Base-by-base conservation (phyloP, 495 filamentous ascomycete genomes). In the Penicillium waksmanii region DNA sequence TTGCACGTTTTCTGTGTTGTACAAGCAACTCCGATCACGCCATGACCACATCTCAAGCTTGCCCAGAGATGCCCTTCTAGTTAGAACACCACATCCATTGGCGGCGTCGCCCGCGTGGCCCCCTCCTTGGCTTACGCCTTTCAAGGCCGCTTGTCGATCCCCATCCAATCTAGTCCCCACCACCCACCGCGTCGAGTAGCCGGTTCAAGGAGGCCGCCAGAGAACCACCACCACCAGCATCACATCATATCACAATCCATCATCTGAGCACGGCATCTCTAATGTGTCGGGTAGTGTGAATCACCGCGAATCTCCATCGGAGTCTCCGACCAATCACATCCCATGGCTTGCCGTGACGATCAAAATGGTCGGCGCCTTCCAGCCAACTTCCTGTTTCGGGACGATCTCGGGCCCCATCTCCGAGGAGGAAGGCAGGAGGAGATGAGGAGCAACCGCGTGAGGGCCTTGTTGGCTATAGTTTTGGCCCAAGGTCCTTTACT, bases 361-460 rank as follows among this genome's bases (percentile, higher is more conserved):
- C 46, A 40, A 44, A 19, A 18, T 17, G 15, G 42, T 44, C 42
- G 42, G 42, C 42, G 56, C 47, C 25, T 65, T 70, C 65, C 53
- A 51, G 46, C 60, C 64, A 64, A 51, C 67, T 68, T 68, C 67
- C 67, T 64, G 18, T 63, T 70, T 62, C 65, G 67, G 67, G 65
- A 61, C 62, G 65, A 70, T 70, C 67, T 66, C 58, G 64, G 64
- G 44, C 51, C 46, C 52, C 46, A 23, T 53, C 58, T 63, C 61
- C 64, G 64, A 60, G 55, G 59, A 58, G 51, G 25, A 34, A 42
- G 34, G 13, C 34, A 44, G 42, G 6, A 44, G 36, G 36, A 17
- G 42, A n/a, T 12, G 11, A 44, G 42, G n/a, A 44, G 36, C 12
- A 17, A n/a, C 13, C 4, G 11, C n/a, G 23, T 31, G 21, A n/a